Percentiles rank a stretch among this genome's conserved stretches.
phyloP scores from a whole-genome alignment of 352 stramenopile species.

The Pythium guiyangense region DNA sequence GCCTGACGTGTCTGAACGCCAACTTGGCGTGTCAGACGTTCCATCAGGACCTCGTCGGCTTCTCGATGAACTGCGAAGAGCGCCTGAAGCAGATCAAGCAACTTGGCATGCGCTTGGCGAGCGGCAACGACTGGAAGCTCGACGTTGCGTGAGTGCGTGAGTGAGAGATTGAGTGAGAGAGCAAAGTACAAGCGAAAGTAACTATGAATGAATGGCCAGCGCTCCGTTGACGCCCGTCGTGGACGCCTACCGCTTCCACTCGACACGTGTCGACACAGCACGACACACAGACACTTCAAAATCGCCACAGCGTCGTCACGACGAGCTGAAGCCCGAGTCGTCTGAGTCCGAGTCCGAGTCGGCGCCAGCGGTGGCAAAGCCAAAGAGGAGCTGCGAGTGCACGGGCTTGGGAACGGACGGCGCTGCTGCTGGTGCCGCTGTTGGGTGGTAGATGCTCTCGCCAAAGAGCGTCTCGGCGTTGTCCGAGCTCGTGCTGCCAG shows the following conservation, averaged over 20 bases:
- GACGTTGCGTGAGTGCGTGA: slow-evolving; percentile 4
- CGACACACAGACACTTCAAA: too few relatives aligned
- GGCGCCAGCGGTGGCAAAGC: slow-evolving; percentile 40
- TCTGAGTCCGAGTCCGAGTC: slow-evolving; percentile 42
- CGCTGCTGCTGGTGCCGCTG: background rate
- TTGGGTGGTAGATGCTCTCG: slow-evolving; percentile 16
- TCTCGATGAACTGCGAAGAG: slow-evolving; percentile 75
- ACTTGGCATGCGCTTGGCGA: slow-evolving; percentile 53
- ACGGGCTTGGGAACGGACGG: slow-evolving; percentile 1
- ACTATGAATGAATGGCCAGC: background rate
- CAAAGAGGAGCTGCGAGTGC: slow-evolving; percentile 48
- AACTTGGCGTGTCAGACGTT: slow-evolving; percentile 82
- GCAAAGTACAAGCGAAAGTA: background rate
- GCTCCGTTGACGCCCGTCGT: background rate
- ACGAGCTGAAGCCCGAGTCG: slow-evolving; percentile 40
- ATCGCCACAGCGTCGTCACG: background rate
- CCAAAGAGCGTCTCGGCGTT: slow-evolving; percentile 53
- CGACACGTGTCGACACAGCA: background rate
- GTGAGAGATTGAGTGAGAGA: background rate
- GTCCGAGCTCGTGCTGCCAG: slow-evolving; percentile 20
- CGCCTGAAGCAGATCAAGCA: slow-evolving; percentile 88
- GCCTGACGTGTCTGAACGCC: slow-evolving; percentile 76
- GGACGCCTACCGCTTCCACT: background rate
- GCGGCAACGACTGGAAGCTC: slow-evolving; percentile 49
- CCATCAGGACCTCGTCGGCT: slow-evolving; percentile 80